Evolutionary conservation across 495 filamentous ascomycete species (phyloP).

Genomic region (Penicillium egyptiacum): DNA sequence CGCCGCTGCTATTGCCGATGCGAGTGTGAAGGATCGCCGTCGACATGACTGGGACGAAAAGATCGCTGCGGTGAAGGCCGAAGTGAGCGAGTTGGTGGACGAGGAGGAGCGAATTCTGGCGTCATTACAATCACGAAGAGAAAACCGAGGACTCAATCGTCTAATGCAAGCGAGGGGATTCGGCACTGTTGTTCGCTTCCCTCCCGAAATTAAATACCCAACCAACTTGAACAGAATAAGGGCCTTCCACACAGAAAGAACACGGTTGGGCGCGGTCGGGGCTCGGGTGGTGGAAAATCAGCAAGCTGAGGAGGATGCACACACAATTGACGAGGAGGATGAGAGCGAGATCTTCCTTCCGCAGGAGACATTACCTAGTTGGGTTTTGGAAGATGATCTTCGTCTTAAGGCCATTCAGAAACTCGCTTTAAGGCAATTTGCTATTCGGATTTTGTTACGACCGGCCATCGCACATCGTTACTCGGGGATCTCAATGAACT

Average conservation of each 20-base stretch:
- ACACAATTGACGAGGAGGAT: conserved; percentile 16
- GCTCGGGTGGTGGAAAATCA: conserved; percentile 13
- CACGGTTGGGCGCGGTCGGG: conserved; percentile 8
- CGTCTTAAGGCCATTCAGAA: conserved; percentile 45
- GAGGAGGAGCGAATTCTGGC: conserved; percentile 42
- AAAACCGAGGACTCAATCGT: conserved; percentile 18
- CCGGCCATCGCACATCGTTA: conserved; percentile 45
- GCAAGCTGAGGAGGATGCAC: conserved; percentile 9
- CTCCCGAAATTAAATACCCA: conserved; percentile 14
- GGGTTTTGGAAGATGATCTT: conserved; percentile 32
- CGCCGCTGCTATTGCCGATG: conserved; percentile 67
- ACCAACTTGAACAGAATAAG: conserved; percentile 17
- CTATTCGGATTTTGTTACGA: conserved; percentile 41
- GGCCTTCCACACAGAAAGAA: conserved; percentile 25
- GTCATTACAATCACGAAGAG: conserved; percentile 30
- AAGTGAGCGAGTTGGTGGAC: conserved; percentile 43
- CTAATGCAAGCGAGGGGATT: conserved; percentile 27
- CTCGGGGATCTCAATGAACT: conserved; percentile 38
- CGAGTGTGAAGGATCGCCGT: conserved; percentile 59
- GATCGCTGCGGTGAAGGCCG: conserved; percentile 48
- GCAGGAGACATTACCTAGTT: conserved; percentile 27
- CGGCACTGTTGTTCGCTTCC: conserved; percentile 18
- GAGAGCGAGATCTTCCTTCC: conserved; percentile 20
- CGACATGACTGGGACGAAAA: conserved; percentile 63
- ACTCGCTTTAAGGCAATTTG: conserved; percentile 46